Conservation (phyloP, 345 rosid species). For the Trapa bicornis region DNA sequence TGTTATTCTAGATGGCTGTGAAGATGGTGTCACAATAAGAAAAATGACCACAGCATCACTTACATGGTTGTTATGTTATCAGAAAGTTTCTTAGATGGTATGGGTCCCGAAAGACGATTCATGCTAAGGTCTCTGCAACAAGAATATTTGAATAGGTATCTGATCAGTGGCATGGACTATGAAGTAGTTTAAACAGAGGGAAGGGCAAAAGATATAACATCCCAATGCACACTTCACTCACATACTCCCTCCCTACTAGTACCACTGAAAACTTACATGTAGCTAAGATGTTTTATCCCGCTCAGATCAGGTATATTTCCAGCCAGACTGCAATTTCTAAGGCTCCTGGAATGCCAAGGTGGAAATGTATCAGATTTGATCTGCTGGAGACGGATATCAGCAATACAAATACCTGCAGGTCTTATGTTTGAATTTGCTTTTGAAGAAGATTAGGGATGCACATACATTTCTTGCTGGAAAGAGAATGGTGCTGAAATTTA, state of each 20-base stretch:
- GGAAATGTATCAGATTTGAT: not conserved
- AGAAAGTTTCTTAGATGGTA: conserved; percentile 55
- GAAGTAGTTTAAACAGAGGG: not conserved
- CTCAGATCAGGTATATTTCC: conserved; percentile 74
- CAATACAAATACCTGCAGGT: not conserved
- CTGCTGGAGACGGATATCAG: not conserved
- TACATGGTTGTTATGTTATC: conserved; percentile 58
- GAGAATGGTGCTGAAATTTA: not conserved
- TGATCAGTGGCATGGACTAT: conserved; percentile 1
- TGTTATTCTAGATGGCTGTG: not conserved
- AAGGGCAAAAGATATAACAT: not conserved
- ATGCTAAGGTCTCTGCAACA: conserved; percentile 64
- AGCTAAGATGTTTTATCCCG: conserved; percentile 35
- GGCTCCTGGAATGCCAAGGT: conserved; percentile 52
- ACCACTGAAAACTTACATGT: conserved; percentile 39
- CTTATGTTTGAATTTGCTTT: not conserved
- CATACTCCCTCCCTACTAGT: not conserved
- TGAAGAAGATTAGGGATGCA: not conserved
- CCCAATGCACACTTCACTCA: not conserved
- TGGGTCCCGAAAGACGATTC: conserved; percentile 53
- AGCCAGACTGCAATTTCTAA: conserved; percentile 64
- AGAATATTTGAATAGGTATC: conserved; percentile 11
- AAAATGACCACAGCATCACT: conserved; percentile 6
- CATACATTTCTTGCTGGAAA: not conserved
- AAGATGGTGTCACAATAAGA: not conserved